phyloP scores from a whole-genome alignment of 768 basidiomycete species.

The Strobilomyces echinocephalus region DNA sequence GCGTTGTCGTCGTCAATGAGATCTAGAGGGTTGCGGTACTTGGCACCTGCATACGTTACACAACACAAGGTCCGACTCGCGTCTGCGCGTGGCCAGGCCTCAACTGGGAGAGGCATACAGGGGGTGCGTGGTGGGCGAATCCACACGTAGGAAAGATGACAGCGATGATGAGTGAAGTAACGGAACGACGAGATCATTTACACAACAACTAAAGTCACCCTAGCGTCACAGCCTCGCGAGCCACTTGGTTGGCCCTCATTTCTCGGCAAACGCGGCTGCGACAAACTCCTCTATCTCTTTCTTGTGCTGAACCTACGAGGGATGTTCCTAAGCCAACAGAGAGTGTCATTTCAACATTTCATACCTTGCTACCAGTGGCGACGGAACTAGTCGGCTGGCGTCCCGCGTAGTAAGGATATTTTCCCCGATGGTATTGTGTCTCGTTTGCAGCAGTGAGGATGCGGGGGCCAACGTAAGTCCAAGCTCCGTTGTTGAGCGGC shows the following conservation, averaged over 20 bases:
- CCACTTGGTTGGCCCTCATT: neutral
- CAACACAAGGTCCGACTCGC: no score
- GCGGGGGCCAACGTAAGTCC: slow-evolving; percentile 93
- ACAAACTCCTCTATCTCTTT: slow-evolving; percentile 83
- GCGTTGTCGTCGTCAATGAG: no score
- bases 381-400: slow-evolving; percentile 89
- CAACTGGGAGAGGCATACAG: no score
- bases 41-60: no score
- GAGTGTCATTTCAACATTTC: slow-evolving; percentile 1
- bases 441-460: slow-evolving; percentile 90
- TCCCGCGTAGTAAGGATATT: slow-evolving; percentile 89
- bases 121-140: no score
- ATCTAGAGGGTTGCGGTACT: no score
- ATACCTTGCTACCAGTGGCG: slow-evolving; percentile 86
- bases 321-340: neutral
- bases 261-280: slow-evolving; percentile 49
- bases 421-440: slow-evolving; percentile 86
- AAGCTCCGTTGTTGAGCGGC: slow-evolving; percentile 95
- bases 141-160: no score
- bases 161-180: no score
- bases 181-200: no score
- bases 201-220: no score
- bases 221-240: no score
- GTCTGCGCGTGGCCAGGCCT: no score
- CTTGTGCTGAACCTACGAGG: slow-evolving; percentile 69